Conservation (phyloP, 148 eudicot species). For the Rhododendron kiyosumense region DNA sequence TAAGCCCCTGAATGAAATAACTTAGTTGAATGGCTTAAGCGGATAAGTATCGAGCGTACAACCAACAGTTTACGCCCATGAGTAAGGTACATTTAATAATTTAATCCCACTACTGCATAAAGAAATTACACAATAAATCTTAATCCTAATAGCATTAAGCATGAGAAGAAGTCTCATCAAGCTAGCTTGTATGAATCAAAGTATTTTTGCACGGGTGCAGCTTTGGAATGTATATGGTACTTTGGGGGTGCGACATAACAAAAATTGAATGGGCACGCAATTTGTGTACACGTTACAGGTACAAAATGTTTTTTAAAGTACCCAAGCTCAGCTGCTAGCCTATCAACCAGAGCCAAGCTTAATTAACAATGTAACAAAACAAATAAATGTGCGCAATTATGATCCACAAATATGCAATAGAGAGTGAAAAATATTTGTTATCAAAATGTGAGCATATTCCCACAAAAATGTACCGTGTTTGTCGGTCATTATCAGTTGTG, state of each 20-base stretch:
- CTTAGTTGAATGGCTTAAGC: not conserved
- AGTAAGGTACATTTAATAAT: not conserved
- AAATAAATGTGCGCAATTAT: not conserved
- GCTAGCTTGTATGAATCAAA: not conserved
- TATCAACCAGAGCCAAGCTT: not conserved
- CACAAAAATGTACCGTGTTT: constrained; percentile 60
- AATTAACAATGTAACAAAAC: not conserved
- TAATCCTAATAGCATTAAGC: not conserved
- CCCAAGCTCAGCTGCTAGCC: not conserved
- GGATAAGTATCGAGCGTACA: not conserved
- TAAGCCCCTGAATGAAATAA: not conserved
- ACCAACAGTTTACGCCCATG: not conserved
- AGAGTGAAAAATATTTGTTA: not conserved
- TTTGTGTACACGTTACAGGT: not conserved
- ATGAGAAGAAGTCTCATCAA: not conserved
- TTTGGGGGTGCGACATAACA: not conserved
- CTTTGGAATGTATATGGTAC: not conserved
- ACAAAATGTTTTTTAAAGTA: not conserved
- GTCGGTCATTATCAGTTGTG: constrained; percentile 96
- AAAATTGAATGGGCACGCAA: not conserved
- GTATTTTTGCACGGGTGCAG: not conserved
- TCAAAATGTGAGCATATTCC: not conserved
- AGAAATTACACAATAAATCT: not conserved
- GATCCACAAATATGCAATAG: not conserved
- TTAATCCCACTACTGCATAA: not conserved